Percentiles rank a stretch among this genome's conserved stretches.
phyloP scores from a whole-genome alignment of 176 grass and related monocot genomes.

The Carex parvula region DNA sequence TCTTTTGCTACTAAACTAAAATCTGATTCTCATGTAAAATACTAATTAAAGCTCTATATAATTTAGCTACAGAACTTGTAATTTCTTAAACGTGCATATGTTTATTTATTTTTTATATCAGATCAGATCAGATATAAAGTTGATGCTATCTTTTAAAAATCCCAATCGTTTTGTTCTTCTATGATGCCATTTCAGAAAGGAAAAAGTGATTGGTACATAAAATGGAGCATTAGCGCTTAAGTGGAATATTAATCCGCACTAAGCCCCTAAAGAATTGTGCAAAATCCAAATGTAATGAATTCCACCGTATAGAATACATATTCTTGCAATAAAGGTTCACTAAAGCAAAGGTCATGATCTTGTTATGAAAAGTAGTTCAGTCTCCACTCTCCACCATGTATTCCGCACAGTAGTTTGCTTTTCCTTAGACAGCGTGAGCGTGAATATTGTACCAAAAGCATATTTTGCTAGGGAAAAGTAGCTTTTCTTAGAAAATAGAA shows the following conservation, averaged over 20 bases:
- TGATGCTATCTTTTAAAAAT: not conserved
- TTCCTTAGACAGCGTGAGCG: not conserved
- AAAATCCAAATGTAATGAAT: constrained; percentile 20
- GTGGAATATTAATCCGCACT: constrained; percentile 27
- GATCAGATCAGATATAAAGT: not conserved
- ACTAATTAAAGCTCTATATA: no score
- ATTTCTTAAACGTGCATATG: no score
- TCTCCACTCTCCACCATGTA: not conserved
- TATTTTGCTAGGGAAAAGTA: not conserved
- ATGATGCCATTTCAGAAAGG: not conserved
- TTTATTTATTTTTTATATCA: not conserved
- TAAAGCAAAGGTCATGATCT: constrained; percentile 10
- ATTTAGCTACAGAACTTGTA: no score
- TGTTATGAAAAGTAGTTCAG: not conserved
- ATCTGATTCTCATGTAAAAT: no score
- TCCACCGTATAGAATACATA: constrained; percentile 14
- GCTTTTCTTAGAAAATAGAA: constrained; percentile 18
- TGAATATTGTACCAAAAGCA: constrained; percentile 9
- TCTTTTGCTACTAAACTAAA: no score
- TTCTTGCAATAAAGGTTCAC: not conserved
- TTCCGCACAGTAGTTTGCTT: not conserved
- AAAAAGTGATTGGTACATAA: constrained; percentile 10
- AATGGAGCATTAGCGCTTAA: constrained; percentile 9
- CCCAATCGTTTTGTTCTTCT: not conserved
- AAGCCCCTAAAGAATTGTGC: not conserved